Evolutionary conservation across 2,329 filamentous ascomycete species (phyloP).

Genomic region (Microdochium paspali): DNA sequence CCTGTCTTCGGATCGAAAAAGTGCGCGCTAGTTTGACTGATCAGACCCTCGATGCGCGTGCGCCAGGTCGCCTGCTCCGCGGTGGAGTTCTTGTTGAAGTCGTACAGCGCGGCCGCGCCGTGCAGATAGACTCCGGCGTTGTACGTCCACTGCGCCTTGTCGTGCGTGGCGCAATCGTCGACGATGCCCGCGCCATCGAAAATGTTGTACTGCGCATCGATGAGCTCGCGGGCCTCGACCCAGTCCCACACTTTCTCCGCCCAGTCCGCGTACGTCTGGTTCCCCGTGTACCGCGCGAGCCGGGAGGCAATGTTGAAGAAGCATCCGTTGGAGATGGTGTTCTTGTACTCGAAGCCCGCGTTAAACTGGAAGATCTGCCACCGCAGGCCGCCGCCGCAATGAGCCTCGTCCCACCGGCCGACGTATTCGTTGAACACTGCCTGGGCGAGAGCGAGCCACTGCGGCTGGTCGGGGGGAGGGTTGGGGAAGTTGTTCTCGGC

Average conservation of each 20-base stretch:
- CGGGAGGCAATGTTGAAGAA: slow-evolving; percentile 64
- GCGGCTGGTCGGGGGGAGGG: slow-evolving; percentile 49
- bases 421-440: slow-evolving; percentile 75
- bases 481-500: slow-evolving; percentile 69
- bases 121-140: slow-evolving; percentile 59
- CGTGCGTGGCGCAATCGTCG: slow-evolving; percentile 38
- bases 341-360: slow-evolving; percentile 60
- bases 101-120: slow-evolving; percentile 52
- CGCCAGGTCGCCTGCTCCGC: slow-evolving; percentile 45
- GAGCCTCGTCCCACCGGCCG: slow-evolving; percentile 55
- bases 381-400: slow-evolving; percentile 65
- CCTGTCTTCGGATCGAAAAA: slow-evolving; percentile 40
- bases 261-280: slow-evolving; percentile 70
- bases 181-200: slow-evolving; percentile 26
- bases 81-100: slow-evolving; percentile 40
- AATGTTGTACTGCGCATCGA: slow-evolving; percentile 44
- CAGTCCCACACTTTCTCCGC: slow-evolving; percentile 63
- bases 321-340: slow-evolving; percentile 59
- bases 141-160: slow-evolving; percentile 58
- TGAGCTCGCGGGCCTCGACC: slow-evolving; percentile 45
- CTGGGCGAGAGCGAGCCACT: slow-evolving; percentile 72
- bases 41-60: slow-evolving; percentile 47
- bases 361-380: slow-evolving; percentile 84
- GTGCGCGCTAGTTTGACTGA: slow-evolving; percentile 35
- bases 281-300: slow-evolving; percentile 68